Evolutionary conservation across 768 basidiomycete genomes (phyloP).

Genomic region (Lactifluus echinatus): DNA sequence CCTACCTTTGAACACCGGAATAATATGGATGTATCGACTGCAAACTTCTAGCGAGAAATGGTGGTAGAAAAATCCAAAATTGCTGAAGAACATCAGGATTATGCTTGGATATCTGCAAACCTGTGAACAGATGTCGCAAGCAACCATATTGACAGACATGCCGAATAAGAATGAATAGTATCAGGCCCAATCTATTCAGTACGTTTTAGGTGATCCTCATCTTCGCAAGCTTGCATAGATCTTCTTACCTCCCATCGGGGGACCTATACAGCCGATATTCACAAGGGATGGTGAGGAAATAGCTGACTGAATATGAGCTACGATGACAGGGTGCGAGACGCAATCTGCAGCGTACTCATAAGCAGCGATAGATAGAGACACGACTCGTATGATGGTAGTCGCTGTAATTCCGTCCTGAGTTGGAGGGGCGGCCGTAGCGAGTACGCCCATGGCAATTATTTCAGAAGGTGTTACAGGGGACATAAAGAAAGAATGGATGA

Average conservation of each 20-base stretch:
- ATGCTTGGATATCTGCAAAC: constrained; percentile 36
- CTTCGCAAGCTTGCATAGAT: background rate
- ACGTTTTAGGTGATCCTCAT: background rate
- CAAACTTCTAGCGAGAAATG: constrained; percentile 41
- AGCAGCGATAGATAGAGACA: constrained; percentile 9
- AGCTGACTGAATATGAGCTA: constrained; percentile 2
- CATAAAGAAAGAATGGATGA: background rate
- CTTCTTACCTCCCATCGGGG: background rate
- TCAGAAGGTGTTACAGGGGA: background rate
- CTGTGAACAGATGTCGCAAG: background rate
- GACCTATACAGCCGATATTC: constrained; percentile 13
- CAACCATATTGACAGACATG: background rate
- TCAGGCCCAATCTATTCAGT: constrained; percentile 1
- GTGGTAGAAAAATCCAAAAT: constrained; percentile 50
- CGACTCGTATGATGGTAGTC: constrained; percentile 7
- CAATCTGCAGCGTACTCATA: constrained; percentile 9
- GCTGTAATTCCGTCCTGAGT: background rate
- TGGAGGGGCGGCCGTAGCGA: background rate
- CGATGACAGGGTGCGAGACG: background rate
- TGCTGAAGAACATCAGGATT: constrained; percentile 40
- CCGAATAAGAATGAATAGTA: constrained; percentile 14
- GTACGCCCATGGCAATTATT: background rate
- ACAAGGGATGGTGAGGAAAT: constrained; percentile 13
- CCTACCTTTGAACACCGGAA: constrained; percentile 56
- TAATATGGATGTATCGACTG: constrained; percentile 39